These are phyloP conservation scores for Coniochaeta hoffmannii DNA, from an alignment of 2,329 filamentous ascomycete species.

Conservation along the genomic window DNA sequence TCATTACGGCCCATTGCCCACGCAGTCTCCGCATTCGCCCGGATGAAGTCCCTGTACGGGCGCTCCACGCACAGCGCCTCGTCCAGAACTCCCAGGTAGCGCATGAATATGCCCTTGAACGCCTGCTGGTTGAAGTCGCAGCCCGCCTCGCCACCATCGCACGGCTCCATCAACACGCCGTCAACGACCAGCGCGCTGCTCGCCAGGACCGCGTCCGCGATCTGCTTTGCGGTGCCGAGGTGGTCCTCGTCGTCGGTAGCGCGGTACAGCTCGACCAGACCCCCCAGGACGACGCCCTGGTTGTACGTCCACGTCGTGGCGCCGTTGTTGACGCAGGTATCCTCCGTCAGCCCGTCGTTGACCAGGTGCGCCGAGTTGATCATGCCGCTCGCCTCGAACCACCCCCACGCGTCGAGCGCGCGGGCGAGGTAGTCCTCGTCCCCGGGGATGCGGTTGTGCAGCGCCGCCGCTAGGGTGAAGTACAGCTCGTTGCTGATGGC, in stretches of 20 bases:
- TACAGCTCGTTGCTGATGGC: constrained; percentile 54
- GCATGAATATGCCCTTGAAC: constrained; percentile 66
- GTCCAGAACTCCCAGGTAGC: constrained; percentile 55
- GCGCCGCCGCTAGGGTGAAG: constrained; percentile 41
- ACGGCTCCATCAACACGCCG: constrained; percentile 41
- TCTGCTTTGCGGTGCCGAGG: constrained; percentile 32
- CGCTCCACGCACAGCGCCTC: constrained; percentile 5
- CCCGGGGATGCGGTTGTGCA: constrained; percentile 39
- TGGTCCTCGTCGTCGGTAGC: constrained; percentile 35
- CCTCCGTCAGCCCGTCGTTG: constrained; percentile 46
- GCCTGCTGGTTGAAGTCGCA: constrained; percentile 42
- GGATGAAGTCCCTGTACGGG: constrained; percentile 14
- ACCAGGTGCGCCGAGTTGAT: constrained; percentile 42
- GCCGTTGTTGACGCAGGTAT: constrained; percentile 42
- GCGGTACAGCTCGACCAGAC: constrained; percentile 40
- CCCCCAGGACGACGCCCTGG: constrained; percentile 50
- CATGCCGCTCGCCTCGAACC: constrained; percentile 43
- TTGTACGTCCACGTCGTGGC: constrained; percentile 48
- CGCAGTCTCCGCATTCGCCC: constrained; percentile 13
- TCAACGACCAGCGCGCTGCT: constrained; percentile 25
- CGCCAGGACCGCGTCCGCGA: constrained; percentile 46
- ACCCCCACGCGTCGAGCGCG: constrained; percentile 43
- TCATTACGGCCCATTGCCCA: constrained; percentile 8
- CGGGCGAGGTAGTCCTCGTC: constrained; percentile 34
- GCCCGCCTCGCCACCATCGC: constrained; percentile 35